Evolutionary conservation across 2,329 filamentous ascomycete genomes (phyloP).

Genomic region (Colletotrichum eremochloae): DNA sequence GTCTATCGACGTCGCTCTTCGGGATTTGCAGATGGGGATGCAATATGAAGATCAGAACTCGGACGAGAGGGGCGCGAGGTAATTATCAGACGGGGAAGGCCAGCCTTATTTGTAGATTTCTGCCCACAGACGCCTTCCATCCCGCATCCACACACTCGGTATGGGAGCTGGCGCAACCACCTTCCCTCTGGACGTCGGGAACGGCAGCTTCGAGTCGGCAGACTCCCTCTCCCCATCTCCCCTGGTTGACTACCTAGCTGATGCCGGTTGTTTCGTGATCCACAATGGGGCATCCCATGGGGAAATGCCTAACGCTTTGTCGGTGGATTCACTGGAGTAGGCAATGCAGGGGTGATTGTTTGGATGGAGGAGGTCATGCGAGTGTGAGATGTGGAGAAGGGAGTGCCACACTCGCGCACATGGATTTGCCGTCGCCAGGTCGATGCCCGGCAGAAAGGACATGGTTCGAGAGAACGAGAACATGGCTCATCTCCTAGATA

Average conservation of each 20-base stretch:
- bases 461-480: not conserved
- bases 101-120: constrained; percentile 33
- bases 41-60: not conserved
- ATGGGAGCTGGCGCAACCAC: constrained; percentile 23
- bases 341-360: constrained; percentile 13
- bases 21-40: not conserved
- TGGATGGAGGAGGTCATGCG: constrained; percentile 6
- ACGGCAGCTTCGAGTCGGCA: not conserved
- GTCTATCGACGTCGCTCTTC: not conserved
- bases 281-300: constrained; percentile 21
- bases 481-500: not conserved
- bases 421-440: not conserved
- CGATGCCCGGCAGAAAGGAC: not conserved
- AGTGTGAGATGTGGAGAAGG: constrained; percentile 18
- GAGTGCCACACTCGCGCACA: not conserved
- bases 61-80: not conserved
- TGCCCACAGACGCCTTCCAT: constrained; percentile 12
- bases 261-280: constrained; percentile 7
- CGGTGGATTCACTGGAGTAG: constrained; percentile 27
- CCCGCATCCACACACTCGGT: constrained; percentile 3
- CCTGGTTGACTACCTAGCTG: not conserved
- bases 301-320: constrained; percentile 21
- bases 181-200: constrained; percentile 11
- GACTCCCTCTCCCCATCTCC: not conserved
- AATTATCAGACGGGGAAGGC: not conserved